These are phyloP conservation scores for Neofusicoccum sp. DNA, from an alignment of 2,329 filamentous ascomycete genomes.

Conservation along the genomic window DNA sequence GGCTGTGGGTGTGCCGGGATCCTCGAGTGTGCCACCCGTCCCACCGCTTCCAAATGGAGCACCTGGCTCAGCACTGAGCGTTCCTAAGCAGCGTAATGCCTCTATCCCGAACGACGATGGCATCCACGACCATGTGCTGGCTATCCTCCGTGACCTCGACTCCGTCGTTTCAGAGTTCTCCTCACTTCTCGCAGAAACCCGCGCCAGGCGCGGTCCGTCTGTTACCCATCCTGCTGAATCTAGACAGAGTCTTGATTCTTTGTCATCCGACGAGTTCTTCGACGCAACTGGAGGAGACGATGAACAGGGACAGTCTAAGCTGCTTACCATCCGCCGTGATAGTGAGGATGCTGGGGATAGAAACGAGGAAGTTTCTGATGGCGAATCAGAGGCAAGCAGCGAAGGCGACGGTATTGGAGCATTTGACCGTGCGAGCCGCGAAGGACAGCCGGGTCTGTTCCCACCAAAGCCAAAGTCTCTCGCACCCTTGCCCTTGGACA, in stretches of 20 bases:
- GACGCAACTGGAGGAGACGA: constrained; percentile 68
- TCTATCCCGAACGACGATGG: constrained; percentile 44
- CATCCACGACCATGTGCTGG: constrained; percentile 78
- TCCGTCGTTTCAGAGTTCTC: constrained; percentile 80
- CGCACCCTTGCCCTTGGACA: constrained; percentile 70
- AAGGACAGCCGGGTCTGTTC: constrained; percentile 57
- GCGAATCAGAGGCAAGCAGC: constrained; percentile 63
- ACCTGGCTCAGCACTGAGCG: constrained; percentile 24
- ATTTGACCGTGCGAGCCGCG: constrained; percentile 35
- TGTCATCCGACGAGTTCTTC: constrained; percentile 86
- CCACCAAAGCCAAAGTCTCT: constrained; percentile 75
- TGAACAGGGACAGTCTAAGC: constrained; percentile 51
- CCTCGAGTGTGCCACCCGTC: constrained; percentile 33
- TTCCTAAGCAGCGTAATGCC: constrained; percentile 32
- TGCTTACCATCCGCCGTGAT: constrained; percentile 72
- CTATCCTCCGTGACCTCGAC: constrained; percentile 81
- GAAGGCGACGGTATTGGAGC: constrained; percentile 51
- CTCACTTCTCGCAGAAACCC: constrained; percentile 71
- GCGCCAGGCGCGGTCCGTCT: constrained; percentile 64
- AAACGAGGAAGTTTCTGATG: constrained; percentile 46
- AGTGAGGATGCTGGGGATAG: constrained; percentile 61
- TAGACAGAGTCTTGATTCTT: constrained; percentile 75
- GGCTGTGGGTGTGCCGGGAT: constrained; percentile 48
- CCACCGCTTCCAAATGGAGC: constrained; percentile 36
- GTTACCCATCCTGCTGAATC: constrained; percentile 47